A percentile compares a stretch with the other conserved stretches of the same genome.
Conservation (phyloP, 306 rosid genomes). For the Oemleria cerasiformis region DNA sequence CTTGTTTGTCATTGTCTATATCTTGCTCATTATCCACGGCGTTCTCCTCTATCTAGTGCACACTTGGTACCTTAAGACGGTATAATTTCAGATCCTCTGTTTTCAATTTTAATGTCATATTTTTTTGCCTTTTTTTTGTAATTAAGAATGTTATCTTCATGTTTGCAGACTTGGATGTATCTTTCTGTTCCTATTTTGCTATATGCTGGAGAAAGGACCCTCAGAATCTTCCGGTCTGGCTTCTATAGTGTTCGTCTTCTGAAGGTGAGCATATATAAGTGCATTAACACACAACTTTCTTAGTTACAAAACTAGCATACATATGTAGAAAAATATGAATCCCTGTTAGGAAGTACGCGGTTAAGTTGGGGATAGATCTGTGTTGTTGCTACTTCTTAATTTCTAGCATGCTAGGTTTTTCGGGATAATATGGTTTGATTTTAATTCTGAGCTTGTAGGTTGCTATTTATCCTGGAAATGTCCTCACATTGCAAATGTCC, state of each 20-base stretch:
- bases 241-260: slow-evolving; percentile 69
- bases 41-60: slow-evolving; percentile 60
- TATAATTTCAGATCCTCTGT: slow-evolving; percentile 25
- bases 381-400: background rate
- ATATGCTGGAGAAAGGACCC: slow-evolving; percentile 88
- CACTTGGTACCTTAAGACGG: slow-evolving; percentile 80
- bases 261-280: slow-evolving; percentile 53
- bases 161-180: slow-evolving; percentile 92
- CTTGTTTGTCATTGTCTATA: slow-evolving; percentile 83
- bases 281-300: background rate
- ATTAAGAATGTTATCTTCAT: slow-evolving; percentile 12
- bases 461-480: slow-evolving; percentile 96
- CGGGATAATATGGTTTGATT: background rate
- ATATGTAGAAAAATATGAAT: background rate
- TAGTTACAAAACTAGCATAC: slow-evolving; percentile 2
- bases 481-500: slow-evolving; percentile 93
- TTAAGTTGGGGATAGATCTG: no score
- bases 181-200: slow-evolving; percentile 79
- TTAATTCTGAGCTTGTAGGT: slow-evolving; percentile 46
- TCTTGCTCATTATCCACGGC: slow-evolving; percentile 83
- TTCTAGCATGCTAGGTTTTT: background rate
- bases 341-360: no score
- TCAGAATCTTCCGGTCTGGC: slow-evolving; percentile 90
- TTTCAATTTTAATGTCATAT: background rate
- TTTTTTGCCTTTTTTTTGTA: no score